A percentile compares a stretch with the other conserved stretches of the same genome.
These are phyloP conservation scores for Puccinia brachypodii DNA, from an alignment of 1,284 basidiomycete genomes.

Conservation along the genomic window DNA sequence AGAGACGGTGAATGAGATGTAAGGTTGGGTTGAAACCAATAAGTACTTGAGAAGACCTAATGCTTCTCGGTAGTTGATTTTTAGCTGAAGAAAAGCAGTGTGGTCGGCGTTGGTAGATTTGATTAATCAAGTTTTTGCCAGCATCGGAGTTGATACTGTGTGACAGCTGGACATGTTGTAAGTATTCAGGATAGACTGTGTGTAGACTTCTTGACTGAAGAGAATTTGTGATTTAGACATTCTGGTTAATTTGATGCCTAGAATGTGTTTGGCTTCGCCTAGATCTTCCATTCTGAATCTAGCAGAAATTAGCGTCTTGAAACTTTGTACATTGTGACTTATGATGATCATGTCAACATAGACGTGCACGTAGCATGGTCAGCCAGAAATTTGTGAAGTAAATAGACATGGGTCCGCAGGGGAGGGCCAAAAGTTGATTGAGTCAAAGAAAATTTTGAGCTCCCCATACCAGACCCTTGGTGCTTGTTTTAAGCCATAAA, in stretches of 20 bases:
- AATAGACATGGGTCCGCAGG: constrained; percentile 1
- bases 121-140: neutral
- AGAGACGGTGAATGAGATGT: constrained; percentile 12
- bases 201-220: neutral
- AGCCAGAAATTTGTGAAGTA: neutral
- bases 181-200: neutral
- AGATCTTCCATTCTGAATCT: constrained; percentile 17
- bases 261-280: neutral
- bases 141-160: neutral
- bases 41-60: constrained; percentile 28
- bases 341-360: constrained; percentile 25
- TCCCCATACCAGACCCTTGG: neutral
- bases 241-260: constrained; percentile 1
- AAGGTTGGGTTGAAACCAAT: neutral
- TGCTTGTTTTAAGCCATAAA: constrained; percentile 36
- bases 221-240: neutral
- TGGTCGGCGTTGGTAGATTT: neutral
- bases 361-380: constrained; percentile 18
- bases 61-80: constrained; percentile 11
- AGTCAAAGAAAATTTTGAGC: constrained; percentile 1
- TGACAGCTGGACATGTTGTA: neutral
- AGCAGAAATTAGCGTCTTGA: constrained; percentile 6
- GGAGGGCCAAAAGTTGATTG: neutral
- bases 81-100: neutral
- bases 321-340: neutral